Evolutionary conservation across 2,329 filamentous ascomycete species (phyloP), one percentile per base, ranked within the genome.

Genomic region (Colletotrichum melonis): DNA sequence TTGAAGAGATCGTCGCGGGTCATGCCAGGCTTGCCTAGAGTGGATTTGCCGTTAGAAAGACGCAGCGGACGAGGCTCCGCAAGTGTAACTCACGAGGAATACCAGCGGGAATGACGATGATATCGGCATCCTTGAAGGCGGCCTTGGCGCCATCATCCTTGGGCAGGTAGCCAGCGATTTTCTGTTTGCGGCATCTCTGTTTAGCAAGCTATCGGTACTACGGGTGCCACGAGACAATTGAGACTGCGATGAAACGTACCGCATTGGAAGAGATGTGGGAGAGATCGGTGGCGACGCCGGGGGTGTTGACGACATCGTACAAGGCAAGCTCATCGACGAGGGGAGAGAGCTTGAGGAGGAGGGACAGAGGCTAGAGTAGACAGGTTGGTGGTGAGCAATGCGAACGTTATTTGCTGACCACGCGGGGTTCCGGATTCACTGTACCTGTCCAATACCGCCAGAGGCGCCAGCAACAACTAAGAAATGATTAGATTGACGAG

Each of bases 1-100:
- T 98, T 98, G 93, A 99, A 99, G 73, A 99, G 94, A 83, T 98
- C 97, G 81, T 99, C 97, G 88, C 97, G 95, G 85, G 94, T 98
- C 97, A 99, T 99, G 81, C 97, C 97, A 80, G 97, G 97, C 91
- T 98, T 98, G 87, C 96, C 96, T 98, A 76, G 72, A 73, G 55
- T 24, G 55, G 19, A 65, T 32, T 80, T 14, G 12, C 49, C 24
- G 52, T 66, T 12, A 64, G 57, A 56, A 32, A 19, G 60, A 59
- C 49, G 46, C 42, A 62, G 49, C n/a, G 22, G 7, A 42, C 30
- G 65, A 49, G n/a, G 22, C 19, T 49, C 42, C 19, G 32, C 19
- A 32, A 28, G 26, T 14, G 32, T 26, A 67, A 88, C 93, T 80
- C 89, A 98, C 97, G 95, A 81, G 97, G 97, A 90, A 99, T 97